Conservation (phyloP, 345 rosid species). For the Corymbia maculata region DNA sequence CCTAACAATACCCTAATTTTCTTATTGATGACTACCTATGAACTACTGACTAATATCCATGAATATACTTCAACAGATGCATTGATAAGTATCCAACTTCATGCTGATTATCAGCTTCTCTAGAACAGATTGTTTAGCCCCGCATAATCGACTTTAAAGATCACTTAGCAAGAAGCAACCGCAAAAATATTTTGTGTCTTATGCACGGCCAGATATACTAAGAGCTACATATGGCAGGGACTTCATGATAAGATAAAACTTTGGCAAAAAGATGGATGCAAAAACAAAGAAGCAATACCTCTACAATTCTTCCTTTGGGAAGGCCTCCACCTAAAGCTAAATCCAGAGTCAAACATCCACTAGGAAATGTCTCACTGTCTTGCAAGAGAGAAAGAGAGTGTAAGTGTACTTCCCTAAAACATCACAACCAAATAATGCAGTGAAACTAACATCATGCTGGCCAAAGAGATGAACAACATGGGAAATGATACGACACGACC, state of each 20-base stretch:
- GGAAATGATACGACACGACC: background rate
- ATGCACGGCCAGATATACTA: background rate
- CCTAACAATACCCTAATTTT: background rate
- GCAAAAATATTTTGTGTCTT: background rate
- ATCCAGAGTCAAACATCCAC: slow-evolving; percentile 90
- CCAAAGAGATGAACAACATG: background rate
- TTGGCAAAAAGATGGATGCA: background rate
- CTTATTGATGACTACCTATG: background rate
- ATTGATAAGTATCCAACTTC: background rate
- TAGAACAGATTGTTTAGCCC: background rate
- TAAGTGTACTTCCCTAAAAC: background rate
- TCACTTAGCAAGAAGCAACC: background rate
- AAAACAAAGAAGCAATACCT: slow-evolving; percentile 28
- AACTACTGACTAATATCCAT: background rate
- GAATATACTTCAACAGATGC: background rate
- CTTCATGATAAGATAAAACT: background rate
- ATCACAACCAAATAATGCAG: background rate
- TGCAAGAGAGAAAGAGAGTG: background rate
- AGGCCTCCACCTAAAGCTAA: slow-evolving; percentile 96
- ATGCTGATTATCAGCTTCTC: background rate
- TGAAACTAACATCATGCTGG: background rate
- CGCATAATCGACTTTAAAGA: background rate
- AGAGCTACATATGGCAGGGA: background rate
- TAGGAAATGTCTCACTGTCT: slow-evolving; percentile 84
- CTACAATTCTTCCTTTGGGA: slow-evolving; percentile 92